Conservation (phyloP, 192 early-diverging fungal species). For the Backusella liffmaniae region DNA sequence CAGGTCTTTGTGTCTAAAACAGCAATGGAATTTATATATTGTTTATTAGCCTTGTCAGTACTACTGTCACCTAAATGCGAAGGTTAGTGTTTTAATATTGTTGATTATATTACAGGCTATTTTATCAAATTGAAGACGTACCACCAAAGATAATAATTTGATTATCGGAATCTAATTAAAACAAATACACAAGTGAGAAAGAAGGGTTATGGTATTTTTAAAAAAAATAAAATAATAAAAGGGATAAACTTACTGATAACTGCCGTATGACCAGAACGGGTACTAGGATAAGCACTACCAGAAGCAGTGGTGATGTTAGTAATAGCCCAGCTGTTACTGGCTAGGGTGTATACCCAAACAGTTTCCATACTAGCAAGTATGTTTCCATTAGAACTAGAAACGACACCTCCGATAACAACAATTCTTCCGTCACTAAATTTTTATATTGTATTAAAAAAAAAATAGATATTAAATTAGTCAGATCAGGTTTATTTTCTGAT, state of each 20-base stretch:
- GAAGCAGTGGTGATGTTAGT: neutral
- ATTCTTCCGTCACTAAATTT: slow-evolving; percentile 26
- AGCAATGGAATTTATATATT: slow-evolving; percentile 18
- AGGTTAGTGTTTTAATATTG: neutral
- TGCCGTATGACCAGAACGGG: slow-evolving; percentile 25
- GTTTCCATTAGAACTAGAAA: neutral
- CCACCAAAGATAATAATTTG: slow-evolving; percentile 34
- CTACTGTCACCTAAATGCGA: slow-evolving; percentile 9
- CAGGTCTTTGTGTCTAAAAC: slow-evolving; percentile 29
- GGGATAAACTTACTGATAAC: slow-evolving; percentile 22
- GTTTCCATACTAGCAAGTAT: slow-evolving; percentile 3
- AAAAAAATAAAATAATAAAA: slow-evolving; percentile 7
- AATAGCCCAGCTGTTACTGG: slow-evolving; percentile 16
- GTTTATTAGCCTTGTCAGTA: neutral
- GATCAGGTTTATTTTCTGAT: neutral
- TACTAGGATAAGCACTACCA: neutral
- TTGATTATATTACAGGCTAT: neutral
- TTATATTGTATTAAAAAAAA: neutral
- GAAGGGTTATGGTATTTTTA: neutral
- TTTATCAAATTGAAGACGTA: slow-evolving; percentile 4
- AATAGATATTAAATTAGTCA: neutral
- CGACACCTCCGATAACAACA: slow-evolving; percentile 31
- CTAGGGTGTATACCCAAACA: slow-evolving; percentile 16
- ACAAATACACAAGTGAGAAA: neutral
- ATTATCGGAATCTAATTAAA: slow-evolving; percentile 16